These are phyloP conservation scores for Primulina huaijiensis DNA, from an alignment of 257 asterid species.

Conservation along the genomic window DNA sequence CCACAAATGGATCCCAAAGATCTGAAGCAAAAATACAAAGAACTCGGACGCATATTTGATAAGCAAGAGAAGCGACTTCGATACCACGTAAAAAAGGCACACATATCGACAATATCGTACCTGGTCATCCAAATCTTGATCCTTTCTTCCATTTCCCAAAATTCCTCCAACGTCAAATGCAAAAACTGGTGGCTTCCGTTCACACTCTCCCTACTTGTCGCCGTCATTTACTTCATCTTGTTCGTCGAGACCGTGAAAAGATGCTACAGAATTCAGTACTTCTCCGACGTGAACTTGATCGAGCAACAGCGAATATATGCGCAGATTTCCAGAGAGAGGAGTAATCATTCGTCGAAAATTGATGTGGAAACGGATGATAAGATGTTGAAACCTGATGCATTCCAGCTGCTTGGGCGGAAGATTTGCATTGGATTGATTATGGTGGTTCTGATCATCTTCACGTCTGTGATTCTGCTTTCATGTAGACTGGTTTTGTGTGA, in stretches of 20 bases:
- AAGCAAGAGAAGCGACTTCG: not conserved
- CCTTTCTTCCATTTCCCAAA: not conserved
- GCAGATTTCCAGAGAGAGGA: not conserved
- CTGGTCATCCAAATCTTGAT: slow-evolving; percentile 3
- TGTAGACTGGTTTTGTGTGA: not conserved
- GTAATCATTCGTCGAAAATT: not conserved
- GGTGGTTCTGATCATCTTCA: not conserved
- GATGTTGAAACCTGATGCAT: not conserved
- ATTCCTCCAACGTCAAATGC: not conserved
- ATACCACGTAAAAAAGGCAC: not conserved
- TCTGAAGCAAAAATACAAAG: not conserved
- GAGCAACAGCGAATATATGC: not conserved
- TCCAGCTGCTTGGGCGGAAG: not conserved
- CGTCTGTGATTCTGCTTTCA: not conserved
- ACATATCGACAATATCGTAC: not conserved
- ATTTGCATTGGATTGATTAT: not conserved
- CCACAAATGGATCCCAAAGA: not conserved
- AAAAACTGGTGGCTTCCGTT: not conserved
- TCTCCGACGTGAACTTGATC: not conserved
- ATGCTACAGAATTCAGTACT: not conserved
- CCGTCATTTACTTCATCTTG: not conserved
- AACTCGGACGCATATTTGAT: not conserved
- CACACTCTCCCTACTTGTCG: not conserved
- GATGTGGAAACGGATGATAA: no score
- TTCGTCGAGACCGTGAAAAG: not conserved